phyloP scores from a whole-genome alignment of 2,329 filamentous ascomycete genomes.

The Clonostachys solani region DNA sequence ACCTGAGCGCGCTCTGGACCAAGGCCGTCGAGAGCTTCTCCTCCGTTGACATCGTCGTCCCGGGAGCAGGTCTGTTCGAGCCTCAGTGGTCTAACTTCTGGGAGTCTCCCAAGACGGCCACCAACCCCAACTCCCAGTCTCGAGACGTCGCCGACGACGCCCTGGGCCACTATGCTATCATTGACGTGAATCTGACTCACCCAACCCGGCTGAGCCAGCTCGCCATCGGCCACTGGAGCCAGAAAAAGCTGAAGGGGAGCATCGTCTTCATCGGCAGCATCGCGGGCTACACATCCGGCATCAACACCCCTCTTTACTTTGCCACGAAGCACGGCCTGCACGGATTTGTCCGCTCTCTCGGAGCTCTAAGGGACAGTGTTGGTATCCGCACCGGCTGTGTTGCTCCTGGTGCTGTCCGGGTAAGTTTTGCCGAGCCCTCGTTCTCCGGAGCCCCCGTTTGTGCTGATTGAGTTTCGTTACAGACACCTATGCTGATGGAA shows the following conservation, averaged over 20 bases:
- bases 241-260: conserved; percentile 16
- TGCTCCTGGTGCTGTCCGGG: conserved; percentile 24
- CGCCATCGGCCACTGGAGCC: conserved; percentile 29
- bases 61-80: conserved; percentile 30
- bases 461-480: neutral
- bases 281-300: conserved; percentile 18
- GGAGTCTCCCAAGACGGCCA: conserved; percentile 20
- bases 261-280: conserved; percentile 27
- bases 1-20: conserved; percentile 22
- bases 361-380: conserved; percentile 17
- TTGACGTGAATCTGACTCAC: conserved; percentile 29
- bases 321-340: conserved; percentile 29
- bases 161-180: conserved; percentile 22
- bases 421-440: conserved; percentile 5
- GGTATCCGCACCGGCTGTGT: conserved; percentile 24
- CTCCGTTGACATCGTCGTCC: conserved; percentile 26
- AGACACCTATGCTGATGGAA: conserved; percentile 26
- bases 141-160: conserved; percentile 17
- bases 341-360: conserved; percentile 25
- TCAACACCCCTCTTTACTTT: conserved; percentile 27
- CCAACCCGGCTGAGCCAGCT: conserved; percentile 31
- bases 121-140: conserved; percentile 17
- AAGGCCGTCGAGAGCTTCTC: conserved; percentile 17
- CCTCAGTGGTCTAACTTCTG: conserved; percentile 28
- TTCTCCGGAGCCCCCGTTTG: neutral